Evolutionary conservation across 2,329 filamentous ascomycete species (phyloP), one percentile per base, ranked within the genome.

Genomic region (Cercospora sojina): DNA sequence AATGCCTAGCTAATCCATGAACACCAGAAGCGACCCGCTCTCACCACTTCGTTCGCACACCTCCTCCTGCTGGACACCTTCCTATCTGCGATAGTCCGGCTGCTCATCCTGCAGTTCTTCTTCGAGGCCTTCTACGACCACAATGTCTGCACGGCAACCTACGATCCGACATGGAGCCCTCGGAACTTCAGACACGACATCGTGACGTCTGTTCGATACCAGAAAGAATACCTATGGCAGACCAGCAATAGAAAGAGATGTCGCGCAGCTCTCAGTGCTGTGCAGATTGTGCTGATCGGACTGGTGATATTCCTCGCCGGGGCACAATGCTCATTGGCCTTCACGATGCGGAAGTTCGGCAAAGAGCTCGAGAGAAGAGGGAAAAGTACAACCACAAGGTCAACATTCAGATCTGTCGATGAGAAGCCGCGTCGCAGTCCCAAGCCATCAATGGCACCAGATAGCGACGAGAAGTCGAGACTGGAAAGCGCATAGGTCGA

Each of bases 61-160:
- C 73, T 71, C 67, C 71, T 74, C 35, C 66, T 74, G 53, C 53
- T 74, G 60, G 73, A 74, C 64, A 72, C 72, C 23, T 63, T 73
- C 60, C 62, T 74, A 38, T 73, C 72, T 31, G 67, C 72, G 9
- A 59, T 69, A 27, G 70, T 67, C 62, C 67, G 72, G 12, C 53
- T 73, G 20, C 67, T 74, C 58, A 59, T 72, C 58, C 61, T 72
- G 7, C 66, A 73, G 57, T 66, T 73, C 55, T 72, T 73, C 67
- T 47, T 71, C 64, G 70, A 73, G 58, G 62, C 67, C 12, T 70
- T 74, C 67, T 65, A 65, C 61, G 69, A 69, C 56, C 62, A 71
- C 38, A 66, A 73, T 59, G 61, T 74, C 65, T 74, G 73, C 64
- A 59, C 56, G 32, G 64, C 65, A 29, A 62, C 56, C 25, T 68